Conservation (phyloP, 768 basidiomycete species). For the Boletus barrowsii region DNA sequence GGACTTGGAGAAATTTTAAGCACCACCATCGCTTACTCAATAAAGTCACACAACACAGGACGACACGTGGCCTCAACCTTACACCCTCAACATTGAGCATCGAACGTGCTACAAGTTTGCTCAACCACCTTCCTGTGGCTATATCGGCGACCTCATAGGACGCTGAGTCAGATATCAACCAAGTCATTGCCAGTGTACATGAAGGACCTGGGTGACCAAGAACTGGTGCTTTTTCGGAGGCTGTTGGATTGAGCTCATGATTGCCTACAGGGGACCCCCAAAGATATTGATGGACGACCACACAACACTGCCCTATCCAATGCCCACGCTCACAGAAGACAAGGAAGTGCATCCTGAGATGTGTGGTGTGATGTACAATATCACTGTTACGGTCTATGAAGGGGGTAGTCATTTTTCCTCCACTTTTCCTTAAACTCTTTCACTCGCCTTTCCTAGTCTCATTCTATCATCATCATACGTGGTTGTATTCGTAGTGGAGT, state of each 20-base stretch:
- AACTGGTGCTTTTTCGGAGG: constrained; percentile 62
- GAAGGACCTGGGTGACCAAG: constrained; percentile 81
- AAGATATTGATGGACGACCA: constrained; percentile 21
- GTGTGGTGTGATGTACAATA: constrained; percentile 7
- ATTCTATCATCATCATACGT: too few relatives aligned
- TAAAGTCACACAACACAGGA: too few relatives aligned
- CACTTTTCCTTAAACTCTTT: too few relatives aligned
- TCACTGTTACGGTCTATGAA: too few relatives aligned
- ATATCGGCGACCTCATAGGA: constrained; percentile 45
- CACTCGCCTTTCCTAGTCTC: too few relatives aligned
- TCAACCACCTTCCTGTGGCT: not conserved
- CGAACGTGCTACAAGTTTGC: too few relatives aligned
- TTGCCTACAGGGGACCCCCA: constrained; percentile 21
- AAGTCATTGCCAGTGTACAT: constrained; percentile 74
- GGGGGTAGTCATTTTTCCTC: too few relatives aligned
- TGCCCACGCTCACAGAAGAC: constrained; percentile 21
- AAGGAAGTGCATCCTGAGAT: constrained; percentile 21
- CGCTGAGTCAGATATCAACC: constrained; percentile 79
- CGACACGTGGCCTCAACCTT: too few relatives aligned
- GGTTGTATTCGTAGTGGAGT: too few relatives aligned
- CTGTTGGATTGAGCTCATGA: not conserved
- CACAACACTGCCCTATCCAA: not conserved
- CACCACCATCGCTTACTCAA: too few relatives aligned
- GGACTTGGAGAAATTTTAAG: too few relatives aligned
- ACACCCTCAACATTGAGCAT: too few relatives aligned